These are phyloP conservation scores for Annulohypoxylon moriforme DNA, from an alignment of 495 filamentous ascomycete species.

Conservation along the genomic window DNA sequence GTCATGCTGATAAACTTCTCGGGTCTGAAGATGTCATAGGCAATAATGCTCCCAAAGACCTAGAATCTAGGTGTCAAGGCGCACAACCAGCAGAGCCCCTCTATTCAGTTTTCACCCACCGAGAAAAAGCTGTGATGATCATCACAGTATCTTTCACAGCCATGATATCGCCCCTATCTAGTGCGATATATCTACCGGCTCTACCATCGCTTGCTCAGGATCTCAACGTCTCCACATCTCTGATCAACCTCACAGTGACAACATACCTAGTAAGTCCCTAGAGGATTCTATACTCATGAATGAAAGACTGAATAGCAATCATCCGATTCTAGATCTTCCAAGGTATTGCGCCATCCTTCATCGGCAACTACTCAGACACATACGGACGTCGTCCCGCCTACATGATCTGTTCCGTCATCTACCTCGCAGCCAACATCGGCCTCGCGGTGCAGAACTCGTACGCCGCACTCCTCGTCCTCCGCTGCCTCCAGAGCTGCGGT, in stretches of 20 bases:
- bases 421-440: conserved; percentile 63
- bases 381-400: conserved; percentile 63
- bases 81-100: neutral
- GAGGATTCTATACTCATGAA: neutral
- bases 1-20: neutral
- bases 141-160: conserved; percentile 52
- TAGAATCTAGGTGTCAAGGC: neutral
- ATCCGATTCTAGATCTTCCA: conserved; percentile 4
- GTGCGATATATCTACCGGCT: conserved; percentile 70
- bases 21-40: neutral
- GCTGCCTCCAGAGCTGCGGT: conserved; percentile 64
- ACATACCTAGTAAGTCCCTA: conserved; percentile 51
- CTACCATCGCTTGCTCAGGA: conserved; percentile 59
- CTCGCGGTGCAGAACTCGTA: conserved; percentile 62
- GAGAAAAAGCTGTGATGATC: conserved; percentile 28
- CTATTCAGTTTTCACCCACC: conserved; percentile 28
- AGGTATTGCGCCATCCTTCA: conserved; percentile 61
- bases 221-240: conserved; percentile 56
- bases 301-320: neutral
- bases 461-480: conserved; percentile 60
- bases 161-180: conserved; percentile 70
- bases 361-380: conserved; percentile 62
- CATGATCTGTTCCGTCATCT: conserved; percentile 58
- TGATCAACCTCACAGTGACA: conserved; percentile 66
- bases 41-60: neutral